These are phyloP conservation scores for Arthrobotrys entomopaga DNA, from an alignment of 2,329 filamentous ascomycete species.

Conservation along the genomic window DNA sequence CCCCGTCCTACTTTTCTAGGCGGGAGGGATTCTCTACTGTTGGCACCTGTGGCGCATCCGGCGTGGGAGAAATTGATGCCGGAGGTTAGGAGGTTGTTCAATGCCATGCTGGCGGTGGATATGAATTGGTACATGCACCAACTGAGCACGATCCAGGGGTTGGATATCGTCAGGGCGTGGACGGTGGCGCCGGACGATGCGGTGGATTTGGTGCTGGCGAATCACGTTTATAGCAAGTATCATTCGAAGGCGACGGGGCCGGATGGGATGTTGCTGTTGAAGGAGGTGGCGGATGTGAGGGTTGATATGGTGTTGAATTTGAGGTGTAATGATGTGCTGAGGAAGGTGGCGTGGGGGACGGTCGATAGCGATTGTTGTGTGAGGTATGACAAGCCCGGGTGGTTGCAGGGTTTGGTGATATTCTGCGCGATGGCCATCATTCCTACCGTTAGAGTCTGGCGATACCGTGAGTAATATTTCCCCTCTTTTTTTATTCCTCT, in stretches of 20 bases:
- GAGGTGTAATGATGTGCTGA: slow-evolving; percentile 66
- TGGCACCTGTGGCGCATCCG: slow-evolving; percentile 66
- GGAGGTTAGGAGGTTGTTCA: slow-evolving; percentile 64
- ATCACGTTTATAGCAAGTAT: slow-evolving; percentile 64
- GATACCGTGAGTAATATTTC: slow-evolving; percentile 23
- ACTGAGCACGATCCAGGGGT: slow-evolving; percentile 60
- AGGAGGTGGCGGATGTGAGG: slow-evolving; percentile 65
- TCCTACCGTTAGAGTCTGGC: slow-evolving; percentile 38
- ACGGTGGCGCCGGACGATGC: slow-evolving; percentile 32
- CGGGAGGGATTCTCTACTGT: slow-evolving; percentile 61
- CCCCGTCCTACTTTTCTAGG: slow-evolving; percentile 34
- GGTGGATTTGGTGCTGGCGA: slow-evolving; percentile 54
- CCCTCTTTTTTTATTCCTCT: too few species aligned
- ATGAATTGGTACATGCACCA: slow-evolving; percentile 68
- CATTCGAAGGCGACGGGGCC: slow-evolving; percentile 63
- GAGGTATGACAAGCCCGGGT: slow-evolving; percentile 62
- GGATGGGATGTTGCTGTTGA: slow-evolving; percentile 66
- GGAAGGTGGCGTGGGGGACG: slow-evolving; percentile 3
- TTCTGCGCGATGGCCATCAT: slow-evolving; percentile 54
- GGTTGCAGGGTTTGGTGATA: slow-evolving; percentile 61
- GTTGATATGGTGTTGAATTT: slow-evolving; percentile 68
- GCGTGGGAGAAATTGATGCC: slow-evolving; percentile 64
- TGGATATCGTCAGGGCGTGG: slow-evolving; percentile 67
- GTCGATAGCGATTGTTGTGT: slow-evolving; percentile 68
- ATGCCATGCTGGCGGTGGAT: slow-evolving; percentile 65